These are phyloP conservation scores for Pichia sp. DNA, from an alignment of 1,139 yeast genomes.

Conservation along the genomic window DNA sequence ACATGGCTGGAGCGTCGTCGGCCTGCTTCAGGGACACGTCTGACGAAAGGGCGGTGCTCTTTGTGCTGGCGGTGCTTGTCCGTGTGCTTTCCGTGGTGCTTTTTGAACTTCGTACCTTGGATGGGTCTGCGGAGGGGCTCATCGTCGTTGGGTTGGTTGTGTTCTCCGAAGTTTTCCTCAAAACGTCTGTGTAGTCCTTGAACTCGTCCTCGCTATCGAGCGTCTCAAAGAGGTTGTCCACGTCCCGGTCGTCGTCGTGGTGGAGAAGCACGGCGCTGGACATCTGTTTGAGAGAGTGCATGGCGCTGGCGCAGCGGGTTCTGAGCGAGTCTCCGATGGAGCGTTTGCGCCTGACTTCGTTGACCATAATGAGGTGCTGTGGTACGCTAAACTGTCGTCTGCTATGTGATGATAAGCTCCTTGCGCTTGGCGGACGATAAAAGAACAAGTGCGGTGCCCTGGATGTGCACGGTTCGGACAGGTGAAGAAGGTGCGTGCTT, in stretches of 20 bases:
- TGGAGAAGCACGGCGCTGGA: constrained; percentile 13
- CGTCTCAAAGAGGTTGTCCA: constrained; percentile 11
- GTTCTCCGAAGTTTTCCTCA: not conserved
- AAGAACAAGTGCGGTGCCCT: not conserved
- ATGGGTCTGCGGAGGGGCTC: not conserved
- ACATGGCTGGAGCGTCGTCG: not conserved
- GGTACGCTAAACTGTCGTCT: no score
- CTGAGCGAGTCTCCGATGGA: constrained; percentile 11
- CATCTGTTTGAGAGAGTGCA: constrained; percentile 13
- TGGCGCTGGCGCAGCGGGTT: constrained; percentile 9
- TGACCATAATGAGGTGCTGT: constrained; percentile 21
- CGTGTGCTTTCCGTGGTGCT: not conserved
- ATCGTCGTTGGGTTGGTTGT: not conserved
- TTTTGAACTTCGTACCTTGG: not conserved
- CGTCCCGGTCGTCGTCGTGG: constrained; percentile 5
- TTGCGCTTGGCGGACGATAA: no score
- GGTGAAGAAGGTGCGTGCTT: no score
- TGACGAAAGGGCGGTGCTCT: not conserved
- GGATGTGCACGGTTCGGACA: no score
- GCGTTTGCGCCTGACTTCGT: constrained; percentile 7
- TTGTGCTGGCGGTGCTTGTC: not conserved
- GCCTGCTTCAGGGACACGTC: not conserved
- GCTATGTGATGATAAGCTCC: no score
- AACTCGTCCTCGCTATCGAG: constrained; percentile 6
- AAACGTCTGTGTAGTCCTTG: not conserved